Evolutionary conservation across 106 monocot species (phyloP).

Genomic region (Acorus gramineus): DNA sequence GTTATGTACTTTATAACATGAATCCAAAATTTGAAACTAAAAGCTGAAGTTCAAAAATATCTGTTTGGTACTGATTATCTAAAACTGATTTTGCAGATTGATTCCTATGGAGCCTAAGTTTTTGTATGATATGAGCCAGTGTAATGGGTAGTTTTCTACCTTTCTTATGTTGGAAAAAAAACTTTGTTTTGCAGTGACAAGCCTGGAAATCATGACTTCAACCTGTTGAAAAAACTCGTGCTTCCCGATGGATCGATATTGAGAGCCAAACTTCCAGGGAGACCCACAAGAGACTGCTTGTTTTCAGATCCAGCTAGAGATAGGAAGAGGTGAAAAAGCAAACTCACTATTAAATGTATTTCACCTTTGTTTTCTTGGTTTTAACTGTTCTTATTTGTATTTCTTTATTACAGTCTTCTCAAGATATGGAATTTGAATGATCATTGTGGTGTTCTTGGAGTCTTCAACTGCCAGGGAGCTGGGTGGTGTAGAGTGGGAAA

Average conservation of each 20-base stretch:
- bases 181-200: slow-evolving; percentile 36
- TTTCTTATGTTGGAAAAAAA: too few species aligned
- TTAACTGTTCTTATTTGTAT: not conserved
- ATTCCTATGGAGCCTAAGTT: too few species aligned
- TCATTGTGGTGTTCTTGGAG: slow-evolving; percentile 55
- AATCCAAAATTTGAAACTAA: too few species aligned
- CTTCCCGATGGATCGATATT: slow-evolving; percentile 70
- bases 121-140: too few species aligned
- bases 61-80: not conserved
- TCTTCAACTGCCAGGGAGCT: slow-evolving; percentile 85
- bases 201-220: slow-evolving; percentile 55
- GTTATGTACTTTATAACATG: too few species aligned
- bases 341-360: too few species aligned
- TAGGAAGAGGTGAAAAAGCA: slow-evolving; percentile 30
- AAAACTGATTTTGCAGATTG: not conserved
- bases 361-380: too few species aligned
- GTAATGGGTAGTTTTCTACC: too few species aligned
- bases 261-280: slow-evolving; percentile 61
- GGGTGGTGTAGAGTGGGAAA: slow-evolving; percentile 61
- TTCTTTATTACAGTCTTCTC: slow-evolving; percentile 19
- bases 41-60: not conserved
- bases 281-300: slow-evolving; percentile 66
- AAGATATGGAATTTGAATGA: slow-evolving; percentile 65
- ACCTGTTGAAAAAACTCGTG: slow-evolving; percentile 57
- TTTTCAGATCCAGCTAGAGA: slow-evolving; percentile 66